Conservation (phyloP, 345 rosid genomes). For the Acer yangbiense region DNA sequence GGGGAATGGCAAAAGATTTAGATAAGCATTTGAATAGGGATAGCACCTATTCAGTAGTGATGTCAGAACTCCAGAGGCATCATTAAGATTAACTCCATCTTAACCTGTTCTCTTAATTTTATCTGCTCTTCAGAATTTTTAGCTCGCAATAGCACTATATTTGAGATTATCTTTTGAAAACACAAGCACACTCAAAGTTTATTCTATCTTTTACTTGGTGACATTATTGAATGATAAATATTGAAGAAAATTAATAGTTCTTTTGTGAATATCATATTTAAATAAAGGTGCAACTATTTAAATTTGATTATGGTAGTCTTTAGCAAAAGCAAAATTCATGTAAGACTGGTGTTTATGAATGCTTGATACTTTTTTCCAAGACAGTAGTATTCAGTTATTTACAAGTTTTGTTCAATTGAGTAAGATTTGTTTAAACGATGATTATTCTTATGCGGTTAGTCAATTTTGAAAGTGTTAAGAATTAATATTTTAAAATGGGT, state of each 20-base stretch:
- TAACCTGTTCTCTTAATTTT: not conserved
- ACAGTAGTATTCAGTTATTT: not conserved
- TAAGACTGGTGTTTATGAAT: not conserved
- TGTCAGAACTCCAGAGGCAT: not conserved
- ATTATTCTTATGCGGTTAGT: not conserved
- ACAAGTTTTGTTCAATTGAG: not conserved
- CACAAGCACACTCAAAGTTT: not conserved
- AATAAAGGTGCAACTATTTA: not conserved
- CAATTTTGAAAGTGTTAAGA: not conserved
- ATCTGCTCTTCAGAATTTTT: not conserved
- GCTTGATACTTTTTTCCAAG: not conserved
- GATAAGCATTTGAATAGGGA: not conserved
- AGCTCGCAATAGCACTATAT: not conserved
- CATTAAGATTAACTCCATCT: not conserved
- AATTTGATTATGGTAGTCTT: not conserved
- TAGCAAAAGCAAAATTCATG: not conserved
- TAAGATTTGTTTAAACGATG: not conserved
- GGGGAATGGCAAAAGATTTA: not conserved
- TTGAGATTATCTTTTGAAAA: not conserved
- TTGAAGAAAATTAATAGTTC: not conserved
- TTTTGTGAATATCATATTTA: not conserved
- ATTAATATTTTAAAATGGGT: too few species aligned
- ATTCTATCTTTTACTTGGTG: not conserved
- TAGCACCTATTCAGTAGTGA: not conserved
- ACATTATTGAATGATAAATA: not conserved